phyloP scores from a whole-genome alignment of 2,329 filamentous ascomycete species.

The Arthrobotrys conoides region DNA sequence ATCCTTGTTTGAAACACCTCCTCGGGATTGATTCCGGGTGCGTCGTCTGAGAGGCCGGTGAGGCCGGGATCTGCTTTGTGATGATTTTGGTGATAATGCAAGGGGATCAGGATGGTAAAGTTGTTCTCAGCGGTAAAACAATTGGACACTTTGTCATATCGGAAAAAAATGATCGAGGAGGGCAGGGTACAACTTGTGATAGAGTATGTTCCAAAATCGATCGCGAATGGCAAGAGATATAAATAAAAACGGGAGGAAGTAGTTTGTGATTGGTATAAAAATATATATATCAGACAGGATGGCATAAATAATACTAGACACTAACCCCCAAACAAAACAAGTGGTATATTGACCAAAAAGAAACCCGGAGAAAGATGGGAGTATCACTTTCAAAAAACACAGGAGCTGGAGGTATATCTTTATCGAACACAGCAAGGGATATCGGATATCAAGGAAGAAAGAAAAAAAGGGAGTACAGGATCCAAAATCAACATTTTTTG shows the following conservation, averaged over 20 bases:
- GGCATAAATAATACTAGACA: constrained; percentile 30
- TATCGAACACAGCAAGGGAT: constrained; percentile 48
- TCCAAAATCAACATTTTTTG: constrained; percentile 59
- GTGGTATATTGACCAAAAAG: constrained; percentile 38
- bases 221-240: background rate
- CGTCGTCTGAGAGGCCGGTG: background rate
- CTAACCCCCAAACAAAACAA: constrained; percentile 31
- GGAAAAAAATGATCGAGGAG: constrained; percentile 16
- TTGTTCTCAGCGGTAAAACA: constrained; percentile 9
- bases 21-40: constrained; percentile 44
- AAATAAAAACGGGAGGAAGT: constrained; percentile 21
- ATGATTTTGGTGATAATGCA: constrained; percentile 51
- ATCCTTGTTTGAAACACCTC: constrained; percentile 52
- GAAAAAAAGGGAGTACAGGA: constrained; percentile 48
- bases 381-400: constrained; percentile 53
- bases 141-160: constrained; percentile 4
- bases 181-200: background rate
- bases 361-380: constrained; percentile 37
- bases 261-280: constrained; percentile 54
- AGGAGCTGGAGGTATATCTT: constrained; percentile 58
- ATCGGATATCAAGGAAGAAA: constrained; percentile 46
- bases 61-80: constrained; percentile 22
- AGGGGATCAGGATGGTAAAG: constrained; percentile 38
- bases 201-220: background rate
- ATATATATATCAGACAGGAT: constrained; percentile 37